phyloP scores from a whole-genome alignment of 164 flowering plant genomes.

The Magnolia officinalis region DNA sequence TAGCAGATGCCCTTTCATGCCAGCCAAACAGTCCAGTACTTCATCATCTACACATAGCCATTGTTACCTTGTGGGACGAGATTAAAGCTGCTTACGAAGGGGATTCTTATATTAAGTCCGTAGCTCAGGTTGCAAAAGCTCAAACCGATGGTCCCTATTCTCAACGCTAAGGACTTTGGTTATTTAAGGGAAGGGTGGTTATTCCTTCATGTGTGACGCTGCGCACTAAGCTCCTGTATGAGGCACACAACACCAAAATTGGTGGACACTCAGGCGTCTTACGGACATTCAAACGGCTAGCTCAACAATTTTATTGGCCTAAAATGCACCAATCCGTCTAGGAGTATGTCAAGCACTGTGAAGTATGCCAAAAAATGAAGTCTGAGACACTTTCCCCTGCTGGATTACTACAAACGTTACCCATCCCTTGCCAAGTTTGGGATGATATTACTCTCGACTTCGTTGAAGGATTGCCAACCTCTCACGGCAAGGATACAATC shows the following conservation, averaged over 20 bases:
- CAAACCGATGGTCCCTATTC: no score
- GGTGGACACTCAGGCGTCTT: neutral
- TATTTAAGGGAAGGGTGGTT: no score
- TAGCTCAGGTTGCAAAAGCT: no score
- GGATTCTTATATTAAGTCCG: no score
- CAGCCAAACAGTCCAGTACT: no score
- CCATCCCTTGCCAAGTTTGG: conserved; percentile 7
- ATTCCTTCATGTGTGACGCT: no score
- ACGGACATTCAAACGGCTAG: neutral
- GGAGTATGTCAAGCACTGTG: neutral
- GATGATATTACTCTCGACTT: neutral
- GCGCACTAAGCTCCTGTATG: no score
- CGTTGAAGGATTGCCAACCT: neutral
- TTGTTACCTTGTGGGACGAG: no score
- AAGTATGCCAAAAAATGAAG: neutral
- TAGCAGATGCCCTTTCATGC: neutral
- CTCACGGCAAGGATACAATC: neutral
- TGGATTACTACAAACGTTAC: neutral
- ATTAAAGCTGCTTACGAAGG: no score
- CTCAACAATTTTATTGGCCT: neutral
- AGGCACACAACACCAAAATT: neutral
- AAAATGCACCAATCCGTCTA: neutral
- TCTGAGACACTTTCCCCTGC: no score
- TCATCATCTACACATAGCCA: no score
- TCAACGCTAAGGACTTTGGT: no score